phyloP scores from a whole-genome alignment of 768 basidiomycete species.

The Gelatoporia subvermispora region DNA sequence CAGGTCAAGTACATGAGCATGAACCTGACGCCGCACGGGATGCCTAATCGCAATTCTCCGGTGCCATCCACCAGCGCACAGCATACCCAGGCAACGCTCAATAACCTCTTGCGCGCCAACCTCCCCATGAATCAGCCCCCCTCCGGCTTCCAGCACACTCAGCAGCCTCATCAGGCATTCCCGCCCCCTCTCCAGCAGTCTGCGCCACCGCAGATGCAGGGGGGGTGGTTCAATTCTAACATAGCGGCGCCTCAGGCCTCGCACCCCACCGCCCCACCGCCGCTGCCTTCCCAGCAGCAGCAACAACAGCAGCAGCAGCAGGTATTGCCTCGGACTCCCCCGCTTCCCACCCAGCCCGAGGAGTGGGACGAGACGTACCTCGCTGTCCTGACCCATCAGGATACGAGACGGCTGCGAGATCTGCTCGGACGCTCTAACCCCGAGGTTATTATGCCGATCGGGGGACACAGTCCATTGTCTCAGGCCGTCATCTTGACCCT shows the following conservation, averaged over 20 bases:
- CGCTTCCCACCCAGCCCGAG: conserved; percentile 48
- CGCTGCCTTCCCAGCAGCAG: conserved; percentile 35
- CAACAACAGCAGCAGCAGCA: conserved; percentile 11
- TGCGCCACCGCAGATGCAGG: conserved; percentile 24
- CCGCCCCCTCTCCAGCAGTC: conserved; percentile 25
- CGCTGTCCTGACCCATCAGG: conserved; percentile 70
- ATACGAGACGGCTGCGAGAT: conserved; percentile 68
- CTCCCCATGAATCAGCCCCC: conserved; percentile 36
- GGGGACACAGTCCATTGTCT: conserved; percentile 63
- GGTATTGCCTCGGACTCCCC: conserved; percentile 25
- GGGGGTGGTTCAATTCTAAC: conserved; percentile 54
- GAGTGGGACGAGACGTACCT: conserved; percentile 86
- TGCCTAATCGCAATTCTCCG: conserved; percentile 18
- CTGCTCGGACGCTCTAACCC: conserved; percentile 70
- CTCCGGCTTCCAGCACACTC: conserved; percentile 16
- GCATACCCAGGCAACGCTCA: conserved; percentile 17
- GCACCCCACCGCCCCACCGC: conserved; percentile 70
- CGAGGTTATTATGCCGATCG: conserved; percentile 75
- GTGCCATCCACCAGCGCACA: conserved; percentile 14
- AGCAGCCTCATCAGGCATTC: conserved; percentile 17
- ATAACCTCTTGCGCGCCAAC: conserved; percentile 25
- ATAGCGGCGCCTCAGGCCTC: conserved; percentile 83
- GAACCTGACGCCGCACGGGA: conserved; percentile 27
- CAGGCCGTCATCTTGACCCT: conserved; percentile 83
- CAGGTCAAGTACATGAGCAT: conserved; percentile 77